phyloP scores from a whole-genome alignment of 2,329 filamentous ascomycete species.

The Colletotrichum sp. region DNA sequence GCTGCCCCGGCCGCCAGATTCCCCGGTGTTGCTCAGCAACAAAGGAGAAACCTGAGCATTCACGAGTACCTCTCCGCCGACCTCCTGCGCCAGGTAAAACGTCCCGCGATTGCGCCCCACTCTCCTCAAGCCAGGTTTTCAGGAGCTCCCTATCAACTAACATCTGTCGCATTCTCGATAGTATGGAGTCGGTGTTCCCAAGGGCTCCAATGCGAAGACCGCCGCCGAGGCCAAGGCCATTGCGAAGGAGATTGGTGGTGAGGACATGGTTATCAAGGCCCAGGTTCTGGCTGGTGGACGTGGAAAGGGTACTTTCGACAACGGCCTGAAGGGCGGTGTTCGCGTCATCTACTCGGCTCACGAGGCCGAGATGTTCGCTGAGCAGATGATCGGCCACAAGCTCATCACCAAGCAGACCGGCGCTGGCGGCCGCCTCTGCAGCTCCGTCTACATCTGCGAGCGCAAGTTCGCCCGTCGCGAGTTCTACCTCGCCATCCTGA shows the following conservation, averaged over 20 bases:
- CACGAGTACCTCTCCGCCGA: slow-evolving; percentile 98
- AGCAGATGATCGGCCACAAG: slow-evolving; percentile 99
- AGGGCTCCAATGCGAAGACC: slow-evolving; percentile 83
- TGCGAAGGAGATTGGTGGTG: slow-evolving; percentile 87
- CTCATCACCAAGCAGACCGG: slow-evolving; percentile 99
- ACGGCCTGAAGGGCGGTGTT: slow-evolving; percentile 98
- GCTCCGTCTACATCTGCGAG: slow-evolving; percentile 98
- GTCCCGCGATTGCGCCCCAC: slow-evolving; percentile 8
- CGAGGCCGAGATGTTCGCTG: slow-evolving; percentile 94
- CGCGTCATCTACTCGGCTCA: slow-evolving; percentile 98
- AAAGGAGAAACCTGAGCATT: slow-evolving; percentile 89
- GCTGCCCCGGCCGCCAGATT: slow-evolving; percentile 57
- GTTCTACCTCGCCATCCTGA: slow-evolving; percentile 98
- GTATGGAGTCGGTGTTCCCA: slow-evolving; percentile 95
- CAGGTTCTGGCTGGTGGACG: slow-evolving; percentile 97
- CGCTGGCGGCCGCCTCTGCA: slow-evolving; percentile 91
- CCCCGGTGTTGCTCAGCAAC: slow-evolving; percentile 74
- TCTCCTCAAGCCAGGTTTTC: slow-evolving; percentile 16
- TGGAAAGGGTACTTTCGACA: slow-evolving; percentile 98
- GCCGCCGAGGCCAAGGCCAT: slow-evolving; percentile 89
- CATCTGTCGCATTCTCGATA: slow-evolving; percentile 40
- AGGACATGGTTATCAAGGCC: slow-evolving; percentile 99
- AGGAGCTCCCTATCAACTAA: slow-evolving; percentile 14
- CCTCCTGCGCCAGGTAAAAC: slow-evolving; percentile 75
- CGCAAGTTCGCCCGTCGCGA: slow-evolving; percentile 99